Percentiles rank a stretch among this genome's conserved stretches.
Conservation (phyloP, 1,139 yeast species). For the Yamadazyma trypodendri region DNA sequence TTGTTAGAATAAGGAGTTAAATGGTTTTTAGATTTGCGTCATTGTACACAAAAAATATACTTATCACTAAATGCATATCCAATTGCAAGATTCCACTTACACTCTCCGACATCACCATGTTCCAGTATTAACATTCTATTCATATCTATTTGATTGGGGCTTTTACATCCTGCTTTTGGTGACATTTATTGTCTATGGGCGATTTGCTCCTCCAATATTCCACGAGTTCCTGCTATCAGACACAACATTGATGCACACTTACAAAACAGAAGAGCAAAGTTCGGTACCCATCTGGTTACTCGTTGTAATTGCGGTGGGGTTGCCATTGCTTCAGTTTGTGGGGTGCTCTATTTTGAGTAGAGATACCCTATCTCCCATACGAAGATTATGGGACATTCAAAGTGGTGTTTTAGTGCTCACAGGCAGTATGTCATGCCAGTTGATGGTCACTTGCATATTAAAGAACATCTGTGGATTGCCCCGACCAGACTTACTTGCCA, state of each 20-base stretch:
- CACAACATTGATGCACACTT: slow-evolving; percentile 28
- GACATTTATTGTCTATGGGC: slow-evolving; percentile 31
- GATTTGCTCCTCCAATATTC: slow-evolving; percentile 32
- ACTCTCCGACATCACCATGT: slow-evolving; percentile 10
- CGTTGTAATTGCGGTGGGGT: slow-evolving; percentile 24
- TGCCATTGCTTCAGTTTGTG: slow-evolving; percentile 34
- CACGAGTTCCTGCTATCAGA: slow-evolving; percentile 43
- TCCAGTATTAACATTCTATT: slow-evolving; percentile 25
- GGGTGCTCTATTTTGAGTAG: slow-evolving; percentile 20
- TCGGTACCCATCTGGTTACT: slow-evolving; percentile 32
- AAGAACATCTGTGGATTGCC: slow-evolving; percentile 47
- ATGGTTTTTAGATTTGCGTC: not conserved
- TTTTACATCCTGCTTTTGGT: slow-evolving; percentile 24
- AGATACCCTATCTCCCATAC: slow-evolving; percentile 15
- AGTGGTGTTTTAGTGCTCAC: slow-evolving; percentile 34
- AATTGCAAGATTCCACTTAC: slow-evolving; percentile 7
- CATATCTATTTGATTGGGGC: slow-evolving; percentile 39
- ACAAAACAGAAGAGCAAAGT: slow-evolving; percentile 31
- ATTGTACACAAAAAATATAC: not conserved
- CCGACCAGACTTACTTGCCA: slow-evolving; percentile 45
- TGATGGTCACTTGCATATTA: slow-evolving; percentile 39
- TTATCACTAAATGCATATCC: slow-evolving; percentile 5
- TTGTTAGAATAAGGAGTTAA: slow-evolving; percentile 3
- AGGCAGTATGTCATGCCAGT: slow-evolving; percentile 41
- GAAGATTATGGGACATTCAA: slow-evolving; percentile 45